A percentile compares a stretch with the other conserved stretches of the same genome.
Conservation (phyloP, 2,329 filamentous ascomycete species). For the Diplodia seriata region DNA sequence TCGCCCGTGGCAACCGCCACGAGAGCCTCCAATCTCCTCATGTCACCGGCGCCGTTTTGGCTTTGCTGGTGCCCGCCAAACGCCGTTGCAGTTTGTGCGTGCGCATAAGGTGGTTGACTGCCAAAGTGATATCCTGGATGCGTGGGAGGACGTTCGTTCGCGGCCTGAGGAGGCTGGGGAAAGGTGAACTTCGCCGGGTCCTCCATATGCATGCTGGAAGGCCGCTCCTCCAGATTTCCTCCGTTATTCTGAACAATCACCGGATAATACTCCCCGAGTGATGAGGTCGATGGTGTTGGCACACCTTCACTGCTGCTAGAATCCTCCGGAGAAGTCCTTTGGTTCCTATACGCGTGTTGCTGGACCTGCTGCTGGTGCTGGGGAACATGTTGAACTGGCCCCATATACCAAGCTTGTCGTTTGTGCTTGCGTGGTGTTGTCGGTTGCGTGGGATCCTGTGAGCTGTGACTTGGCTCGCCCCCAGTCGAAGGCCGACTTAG, state of each 20-base stretch:
- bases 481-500: conserved; percentile 39
- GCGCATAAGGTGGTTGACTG: conserved; percentile 36
- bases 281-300: conserved; percentile 58
- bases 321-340: conserved; percentile 62
- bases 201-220: conserved; percentile 49
- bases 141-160: conserved; percentile 43
- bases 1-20: conserved; percentile 71
- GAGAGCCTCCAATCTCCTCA: conserved; percentile 66
- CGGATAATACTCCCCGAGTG: conserved; percentile 59
- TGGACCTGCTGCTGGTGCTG: conserved; percentile 31
- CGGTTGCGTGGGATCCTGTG: conserved; percentile 43
- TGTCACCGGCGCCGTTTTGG: conserved; percentile 51
- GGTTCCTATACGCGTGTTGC: conserved; percentile 40
- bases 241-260: conserved; percentile 61
- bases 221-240: conserved; percentile 55
- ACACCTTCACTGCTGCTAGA: conserved; percentile 63
- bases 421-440: conserved; percentile 67
- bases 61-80: conserved; percentile 19
- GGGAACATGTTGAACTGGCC: conserved; percentile 48
- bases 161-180: conserved; percentile 39
- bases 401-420: conserved; percentile 76
- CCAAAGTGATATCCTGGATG: conserved; percentile 40
- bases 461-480: conserved; percentile 47
- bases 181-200: conserved; percentile 49
- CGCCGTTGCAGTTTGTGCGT: conserved; percentile 41